Percentiles rank a stretch among this genome's conserved stretches.
phyloP scores from a whole-genome alignment of 2,329 filamentous ascomycete species.

The Cytospora piceae region DNA sequence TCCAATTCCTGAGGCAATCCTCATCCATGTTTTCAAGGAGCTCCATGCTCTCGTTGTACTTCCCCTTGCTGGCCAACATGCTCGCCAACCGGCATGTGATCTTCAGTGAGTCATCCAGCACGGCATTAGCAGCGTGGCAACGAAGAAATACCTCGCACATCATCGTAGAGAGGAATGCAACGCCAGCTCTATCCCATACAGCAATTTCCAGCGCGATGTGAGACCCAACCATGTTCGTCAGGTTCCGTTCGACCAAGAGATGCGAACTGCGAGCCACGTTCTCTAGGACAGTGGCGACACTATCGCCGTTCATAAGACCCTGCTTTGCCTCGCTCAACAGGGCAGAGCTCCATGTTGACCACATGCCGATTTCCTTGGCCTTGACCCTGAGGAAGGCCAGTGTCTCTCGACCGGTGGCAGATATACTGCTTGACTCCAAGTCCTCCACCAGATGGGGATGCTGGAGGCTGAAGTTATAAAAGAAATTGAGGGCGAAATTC shows the following conservation, averaged over 20 bases:
- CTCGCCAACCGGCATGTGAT: conserved; percentile 73
- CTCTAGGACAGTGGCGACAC: conserved; percentile 68
- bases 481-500: conserved; percentile 94
- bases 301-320: conserved; percentile 71
- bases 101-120: conserved; percentile 78
- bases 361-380: conserved; percentile 84
- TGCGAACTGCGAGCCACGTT: conserved; percentile 82
- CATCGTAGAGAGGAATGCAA: conserved; percentile 56
- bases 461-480: conserved; percentile 90
- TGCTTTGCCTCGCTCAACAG: conserved; percentile 85
- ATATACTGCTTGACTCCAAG: conserved; percentile 71
- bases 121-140: conserved; percentile 63
- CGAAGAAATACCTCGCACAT: conserved; percentile 75
- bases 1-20: conserved; percentile 68
- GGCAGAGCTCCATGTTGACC: conserved; percentile 80
- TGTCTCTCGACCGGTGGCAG: conserved; percentile 79
- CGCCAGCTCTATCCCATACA: conserved; percentile 76
- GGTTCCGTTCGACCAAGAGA: conserved; percentile 75
- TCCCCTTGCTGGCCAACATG: conserved; percentile 67
- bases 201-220: conserved; percentile 74
- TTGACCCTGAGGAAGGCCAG: conserved; percentile 83
- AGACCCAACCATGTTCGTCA: conserved; percentile 72
- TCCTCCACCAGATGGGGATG: conserved; percentile 76
- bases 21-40: conserved; percentile 54
- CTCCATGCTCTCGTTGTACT: conserved; percentile 69